These are phyloP conservation scores for Colletotrichum cereale DNA, from an alignment of 2,329 filamentous ascomycete genomes.

Conservation along the genomic window DNA sequence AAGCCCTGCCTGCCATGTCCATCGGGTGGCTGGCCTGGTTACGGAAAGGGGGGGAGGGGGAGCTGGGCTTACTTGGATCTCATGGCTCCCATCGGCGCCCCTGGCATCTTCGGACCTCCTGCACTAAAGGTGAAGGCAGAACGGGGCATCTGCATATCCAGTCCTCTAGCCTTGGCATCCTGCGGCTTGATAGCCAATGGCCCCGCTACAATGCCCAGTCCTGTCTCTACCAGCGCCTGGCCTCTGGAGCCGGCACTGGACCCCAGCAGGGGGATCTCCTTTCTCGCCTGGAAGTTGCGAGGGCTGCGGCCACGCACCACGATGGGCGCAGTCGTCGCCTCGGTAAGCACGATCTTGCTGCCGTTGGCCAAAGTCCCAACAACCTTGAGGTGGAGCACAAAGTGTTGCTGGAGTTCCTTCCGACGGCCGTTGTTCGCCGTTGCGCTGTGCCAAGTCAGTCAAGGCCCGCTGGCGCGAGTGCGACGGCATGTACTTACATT, in stretches of 20 bases:
- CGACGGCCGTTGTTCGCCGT: constrained; percentile 96
- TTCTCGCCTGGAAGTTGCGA: constrained; percentile 92
- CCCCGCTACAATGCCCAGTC: constrained; percentile 70
- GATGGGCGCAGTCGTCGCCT: constrained; percentile 89
- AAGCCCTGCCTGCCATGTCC: not conserved
- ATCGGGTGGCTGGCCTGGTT: constrained; percentile 10
- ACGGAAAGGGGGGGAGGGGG: constrained; percentile 5
- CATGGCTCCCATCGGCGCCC: constrained; percentile 65
- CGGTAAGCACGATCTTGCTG: constrained; percentile 83
- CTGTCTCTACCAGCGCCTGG: constrained; percentile 77
- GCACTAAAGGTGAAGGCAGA: constrained; percentile 70
- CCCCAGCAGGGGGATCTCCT: constrained; percentile 89
- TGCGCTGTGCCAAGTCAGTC: constrained; percentile 65
- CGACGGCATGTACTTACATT: constrained; percentile 65
- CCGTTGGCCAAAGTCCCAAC: constrained; percentile 86
- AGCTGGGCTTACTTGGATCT: constrained; percentile 68
- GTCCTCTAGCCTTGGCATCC: constrained; percentile 63
- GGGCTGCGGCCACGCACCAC: constrained; percentile 95
- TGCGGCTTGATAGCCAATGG: constrained; percentile 67
- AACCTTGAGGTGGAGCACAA: constrained; percentile 89
- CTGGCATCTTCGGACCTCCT: constrained; percentile 63
- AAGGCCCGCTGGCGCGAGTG: constrained; percentile 33
- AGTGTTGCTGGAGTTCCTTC: constrained; percentile 97
- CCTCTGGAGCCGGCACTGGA: constrained; percentile 82
- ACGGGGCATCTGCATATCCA: constrained; percentile 68